Percentiles rank a stretch among this genome's conserved stretches.
Evolutionary conservation across 2,329 filamentous ascomycete genomes (phyloP).

Genomic region (Lojkania enalia): DNA sequence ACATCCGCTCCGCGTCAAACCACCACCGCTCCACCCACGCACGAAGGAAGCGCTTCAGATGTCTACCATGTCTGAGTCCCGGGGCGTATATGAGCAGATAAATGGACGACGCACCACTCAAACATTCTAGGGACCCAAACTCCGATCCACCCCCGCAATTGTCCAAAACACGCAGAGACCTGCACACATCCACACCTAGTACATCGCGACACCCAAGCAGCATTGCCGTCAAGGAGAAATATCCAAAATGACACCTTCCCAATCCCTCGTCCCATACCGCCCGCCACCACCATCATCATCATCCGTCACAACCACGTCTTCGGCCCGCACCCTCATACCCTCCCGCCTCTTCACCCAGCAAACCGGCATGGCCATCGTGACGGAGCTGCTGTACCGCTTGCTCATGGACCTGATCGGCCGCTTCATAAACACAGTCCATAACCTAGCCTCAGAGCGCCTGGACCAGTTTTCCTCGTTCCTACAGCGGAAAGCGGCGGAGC

Average conservation of each 20-base stretch:
- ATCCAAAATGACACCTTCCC: conserved; percentile 16
- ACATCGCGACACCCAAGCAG: neutral
- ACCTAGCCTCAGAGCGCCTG: conserved; percentile 25
- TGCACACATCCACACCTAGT: neutral
- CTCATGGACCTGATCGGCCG: conserved; percentile 35
- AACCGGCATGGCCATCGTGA: conserved; percentile 32
- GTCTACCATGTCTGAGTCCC: no score
- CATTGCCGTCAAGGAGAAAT: neutral
- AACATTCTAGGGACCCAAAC: no score
- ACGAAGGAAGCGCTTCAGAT: no score
- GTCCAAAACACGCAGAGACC: neutral
- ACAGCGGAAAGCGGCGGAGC: conserved; percentile 26
- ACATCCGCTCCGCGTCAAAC: neutral
- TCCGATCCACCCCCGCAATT: neutral
- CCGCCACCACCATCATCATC: conserved; percentile 1
- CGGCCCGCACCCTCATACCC: conserved; percentile 12
- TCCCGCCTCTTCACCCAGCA: conserved; percentile 17
- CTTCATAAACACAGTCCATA: conserved; percentile 26
- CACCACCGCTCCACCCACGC: neutral
- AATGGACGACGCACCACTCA: no score
- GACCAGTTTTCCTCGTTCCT: conserved; percentile 30
- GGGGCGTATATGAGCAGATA: no score
- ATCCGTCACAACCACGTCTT: conserved; percentile 2
- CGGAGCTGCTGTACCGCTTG: conserved; percentile 36
- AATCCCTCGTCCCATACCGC: conserved; percentile 20